These are phyloP conservation scores for Bretschneidera sinensis DNA, from an alignment of 345 rosid species.

Conservation along the genomic window DNA sequence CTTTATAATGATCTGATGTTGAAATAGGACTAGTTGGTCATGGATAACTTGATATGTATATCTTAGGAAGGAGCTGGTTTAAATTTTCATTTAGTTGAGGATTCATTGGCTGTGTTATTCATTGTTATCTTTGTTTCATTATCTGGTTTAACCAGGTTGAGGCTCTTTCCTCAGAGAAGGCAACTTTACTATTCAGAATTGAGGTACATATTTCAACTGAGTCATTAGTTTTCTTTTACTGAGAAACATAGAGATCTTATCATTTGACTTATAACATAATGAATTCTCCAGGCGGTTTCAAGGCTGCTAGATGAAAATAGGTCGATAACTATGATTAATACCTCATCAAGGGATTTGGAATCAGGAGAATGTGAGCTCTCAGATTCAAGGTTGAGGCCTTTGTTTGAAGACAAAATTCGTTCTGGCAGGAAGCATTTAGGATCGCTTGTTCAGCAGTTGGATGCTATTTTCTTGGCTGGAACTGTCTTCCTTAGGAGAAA, in stretches of 20 bases:
- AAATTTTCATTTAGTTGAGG: background rate
- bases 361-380: conserved; percentile 56
- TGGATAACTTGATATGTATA: background rate
- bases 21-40: background rate
- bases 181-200: conserved; percentile 70
- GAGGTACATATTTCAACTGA: conserved; percentile 46
- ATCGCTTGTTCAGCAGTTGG: conserved; percentile 63
- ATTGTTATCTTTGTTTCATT: background rate
- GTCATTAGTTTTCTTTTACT: background rate
- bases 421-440: conserved; percentile 73
- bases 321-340: conserved; percentile 24
- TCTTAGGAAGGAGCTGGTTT: background rate
- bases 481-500: conserved; percentile 68
- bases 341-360: conserved; percentile 54
- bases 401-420: conserved; percentile 52
- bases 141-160: conserved; percentile 55
- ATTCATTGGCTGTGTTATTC: background rate
- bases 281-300: conserved; percentile 55
- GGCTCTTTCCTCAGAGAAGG: conserved; percentile 90
- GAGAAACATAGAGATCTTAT: background rate
- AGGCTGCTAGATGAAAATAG: conserved; percentile 70
- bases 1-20: background rate
- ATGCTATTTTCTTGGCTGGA: conserved; percentile 69
- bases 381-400: conserved; percentile 46
- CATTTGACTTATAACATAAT: background rate